Evolutionary conservation across 768 basidiomycete genomes (phyloP).

Genomic region (Tricholoma sp.): DNA sequence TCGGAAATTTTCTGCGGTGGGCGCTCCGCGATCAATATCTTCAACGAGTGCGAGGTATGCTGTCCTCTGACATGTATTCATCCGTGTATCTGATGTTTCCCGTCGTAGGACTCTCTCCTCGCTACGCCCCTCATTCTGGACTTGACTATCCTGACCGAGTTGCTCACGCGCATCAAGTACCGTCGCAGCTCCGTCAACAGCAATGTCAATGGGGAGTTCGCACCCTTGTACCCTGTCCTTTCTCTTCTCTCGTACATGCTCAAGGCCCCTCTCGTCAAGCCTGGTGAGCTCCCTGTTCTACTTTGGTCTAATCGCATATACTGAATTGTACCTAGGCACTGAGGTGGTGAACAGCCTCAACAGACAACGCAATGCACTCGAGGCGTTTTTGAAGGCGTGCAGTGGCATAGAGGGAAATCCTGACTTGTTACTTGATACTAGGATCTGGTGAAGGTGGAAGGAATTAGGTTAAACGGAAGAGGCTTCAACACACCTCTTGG

Average conservation of each 20-base stretch:
- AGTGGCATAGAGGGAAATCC: conserved; percentile 78
- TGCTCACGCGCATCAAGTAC: conserved; percentile 91
- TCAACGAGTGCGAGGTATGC: conserved; percentile 91
- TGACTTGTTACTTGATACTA: conserved; percentile 82
- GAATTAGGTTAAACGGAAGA: background rate
- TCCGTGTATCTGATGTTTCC: background rate
- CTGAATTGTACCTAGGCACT: conserved; percentile 40
- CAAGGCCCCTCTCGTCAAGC: conserved; percentile 97
- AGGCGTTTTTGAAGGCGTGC: conserved; percentile 92
- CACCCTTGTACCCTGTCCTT: conserved; percentile 84
- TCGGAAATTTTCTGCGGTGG: conserved; percentile 98
- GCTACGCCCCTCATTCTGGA: conserved; percentile 96
- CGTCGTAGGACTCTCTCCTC: conserved; percentile 78
- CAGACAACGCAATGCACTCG: conserved; percentile 92
- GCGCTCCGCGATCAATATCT: conserved; percentile 90
- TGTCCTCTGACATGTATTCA: background rate
- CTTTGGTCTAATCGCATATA: background rate
- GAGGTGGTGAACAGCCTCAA: conserved; percentile 94
- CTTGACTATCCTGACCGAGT: conserved; percentile 86
- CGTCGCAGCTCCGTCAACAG: conserved; percentile 41
- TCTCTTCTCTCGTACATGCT: conserved; percentile 96
- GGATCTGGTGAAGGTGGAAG: conserved; percentile 69
- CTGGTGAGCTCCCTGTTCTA: conserved; percentile 39
- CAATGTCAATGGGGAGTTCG: conserved; percentile 52
- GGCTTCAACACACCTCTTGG: conserved; percentile 8